Evolutionary conservation across 176 grass and related monocot genomes (phyloP).

Genomic region (Hyparrhenia diplandra): DNA sequence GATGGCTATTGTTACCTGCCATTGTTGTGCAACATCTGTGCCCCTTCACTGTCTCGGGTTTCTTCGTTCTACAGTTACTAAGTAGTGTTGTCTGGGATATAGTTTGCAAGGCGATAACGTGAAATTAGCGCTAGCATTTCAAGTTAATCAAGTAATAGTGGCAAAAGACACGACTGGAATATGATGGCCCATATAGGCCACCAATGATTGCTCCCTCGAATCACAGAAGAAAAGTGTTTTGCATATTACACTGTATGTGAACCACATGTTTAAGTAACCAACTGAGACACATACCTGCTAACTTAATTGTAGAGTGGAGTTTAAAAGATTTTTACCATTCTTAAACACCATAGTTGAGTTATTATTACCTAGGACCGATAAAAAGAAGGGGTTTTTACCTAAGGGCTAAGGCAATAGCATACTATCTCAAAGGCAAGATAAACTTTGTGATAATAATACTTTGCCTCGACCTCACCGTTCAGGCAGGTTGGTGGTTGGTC

Average conservation of each 20-base stretch:
- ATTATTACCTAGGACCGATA: neutral
- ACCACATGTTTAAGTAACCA: neutral
- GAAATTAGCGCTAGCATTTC: neutral
- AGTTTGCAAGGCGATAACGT: neutral
- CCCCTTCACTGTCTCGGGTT: neutral
- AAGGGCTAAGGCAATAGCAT: no score
- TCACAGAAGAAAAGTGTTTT: neutral
- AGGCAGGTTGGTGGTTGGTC: conserved; percentile 20
- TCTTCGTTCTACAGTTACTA: no score
- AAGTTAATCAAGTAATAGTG: conserved; percentile 12
- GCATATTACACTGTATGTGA: neutral
- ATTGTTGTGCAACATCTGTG: neutral
- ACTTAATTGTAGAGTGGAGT: no score
- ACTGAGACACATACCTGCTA: no score
- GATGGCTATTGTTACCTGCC: neutral
- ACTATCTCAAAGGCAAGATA: no score
- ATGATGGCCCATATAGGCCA: neutral
- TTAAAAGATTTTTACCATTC: neutral
- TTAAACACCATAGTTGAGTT: neutral
- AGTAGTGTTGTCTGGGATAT: no score
- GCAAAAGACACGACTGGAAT: neutral
- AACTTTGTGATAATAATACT: neutral
- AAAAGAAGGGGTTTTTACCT: neutral
- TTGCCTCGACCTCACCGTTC: neutral
- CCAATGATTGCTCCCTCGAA: neutral